A percentile compares a stretch with the other conserved stretches of the same genome.
phyloP scores from a whole-genome alignment of 768 basidiomycete species.

The Myochromella boudieri region DNA sequence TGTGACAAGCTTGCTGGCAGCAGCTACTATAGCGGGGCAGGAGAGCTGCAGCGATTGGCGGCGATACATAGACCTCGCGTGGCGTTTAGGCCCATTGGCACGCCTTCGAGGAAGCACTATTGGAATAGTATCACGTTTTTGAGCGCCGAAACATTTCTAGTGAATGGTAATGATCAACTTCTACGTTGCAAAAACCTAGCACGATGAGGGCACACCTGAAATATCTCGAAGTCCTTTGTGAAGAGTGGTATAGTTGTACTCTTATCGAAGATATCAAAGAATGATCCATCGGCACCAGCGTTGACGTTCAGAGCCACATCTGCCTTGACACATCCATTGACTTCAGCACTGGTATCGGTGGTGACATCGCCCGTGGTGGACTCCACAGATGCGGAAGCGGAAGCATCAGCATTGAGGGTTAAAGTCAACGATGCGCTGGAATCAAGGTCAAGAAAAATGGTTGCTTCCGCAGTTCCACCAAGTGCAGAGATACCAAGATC shows the following conservation, averaged over 20 bases:
- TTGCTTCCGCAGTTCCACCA: slow-evolving; percentile 31
- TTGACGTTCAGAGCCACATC: slow-evolving; percentile 34
- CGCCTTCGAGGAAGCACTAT: not conserved
- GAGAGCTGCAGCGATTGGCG: not conserved
- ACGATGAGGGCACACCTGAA: slow-evolving; percentile 28
- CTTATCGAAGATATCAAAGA: slow-evolving; percentile 40
- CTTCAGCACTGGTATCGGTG: not conserved
- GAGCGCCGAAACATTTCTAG: slow-evolving; percentile 7
- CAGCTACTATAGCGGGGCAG: too few relatives aligned
- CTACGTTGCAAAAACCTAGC: not conserved
- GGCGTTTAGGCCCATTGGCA: not conserved
- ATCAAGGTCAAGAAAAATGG: slow-evolving; percentile 42
- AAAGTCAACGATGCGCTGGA: slow-evolving; percentile 23
- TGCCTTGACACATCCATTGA: slow-evolving; percentile 34
- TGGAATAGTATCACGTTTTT: not conserved
- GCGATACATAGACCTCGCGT: not conserved
- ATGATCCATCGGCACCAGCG: slow-evolving; percentile 37
- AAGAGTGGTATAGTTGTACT: slow-evolving; percentile 32
- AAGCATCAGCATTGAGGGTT: slow-evolving; percentile 13
- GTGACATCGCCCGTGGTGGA: slow-evolving; percentile 1
- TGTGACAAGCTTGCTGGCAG: too few relatives aligned
- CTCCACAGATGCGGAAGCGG: slow-evolving; percentile 1
- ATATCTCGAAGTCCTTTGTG: slow-evolving; percentile 34
- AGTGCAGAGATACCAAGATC: slow-evolving; percentile 45
- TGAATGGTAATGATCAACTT: not conserved